Percentiles rank a stretch among this genome's conserved stretches.
phyloP scores from a whole-genome alignment of 345 rosid species.

The Xanthoceras sorbifolium region DNA sequence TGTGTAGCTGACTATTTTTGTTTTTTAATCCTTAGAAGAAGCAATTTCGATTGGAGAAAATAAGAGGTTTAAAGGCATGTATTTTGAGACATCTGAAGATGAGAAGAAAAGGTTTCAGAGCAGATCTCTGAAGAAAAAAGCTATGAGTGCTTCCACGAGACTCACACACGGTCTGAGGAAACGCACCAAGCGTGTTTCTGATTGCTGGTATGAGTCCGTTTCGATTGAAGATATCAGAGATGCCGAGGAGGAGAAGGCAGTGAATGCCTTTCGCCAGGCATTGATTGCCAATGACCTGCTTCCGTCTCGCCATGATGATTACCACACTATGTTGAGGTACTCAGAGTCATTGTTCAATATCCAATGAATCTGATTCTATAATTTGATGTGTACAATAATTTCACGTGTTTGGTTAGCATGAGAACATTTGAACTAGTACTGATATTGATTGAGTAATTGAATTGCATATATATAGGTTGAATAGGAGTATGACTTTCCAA shows the following conservation, averaged over 20 bases:
- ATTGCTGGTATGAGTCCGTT: constrained; percentile 48
- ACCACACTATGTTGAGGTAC: constrained; percentile 91
- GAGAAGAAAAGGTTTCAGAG: constrained; percentile 56
- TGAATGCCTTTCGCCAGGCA: constrained; percentile 61
- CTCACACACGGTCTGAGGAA: constrained; percentile 68
- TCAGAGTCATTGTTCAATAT: neutral
- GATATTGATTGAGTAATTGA: neutral
- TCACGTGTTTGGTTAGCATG: neutral
- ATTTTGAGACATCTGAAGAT: constrained; percentile 63
- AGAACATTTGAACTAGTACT: neutral
- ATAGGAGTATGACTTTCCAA: neutral
- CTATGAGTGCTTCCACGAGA: constrained; percentile 75
- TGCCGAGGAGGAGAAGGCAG: constrained; percentile 74
- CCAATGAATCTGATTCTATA: neutral
- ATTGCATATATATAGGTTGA: neutral
- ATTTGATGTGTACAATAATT: too few species aligned
- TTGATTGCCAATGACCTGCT: constrained; percentile 69
- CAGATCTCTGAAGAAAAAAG: constrained; percentile 73
- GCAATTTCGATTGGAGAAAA: constrained; percentile 39
- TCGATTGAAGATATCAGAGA: constrained; percentile 81
- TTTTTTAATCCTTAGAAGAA: constrained; percentile 40
- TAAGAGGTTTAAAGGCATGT: constrained; percentile 44
- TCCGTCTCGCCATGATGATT: constrained; percentile 76
- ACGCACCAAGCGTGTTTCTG: constrained; percentile 67
- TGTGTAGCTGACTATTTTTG: neutral